Base-by-base conservation (phyloP, 352 stramenopile species). In the Globisporangium cystogenes region DNA sequence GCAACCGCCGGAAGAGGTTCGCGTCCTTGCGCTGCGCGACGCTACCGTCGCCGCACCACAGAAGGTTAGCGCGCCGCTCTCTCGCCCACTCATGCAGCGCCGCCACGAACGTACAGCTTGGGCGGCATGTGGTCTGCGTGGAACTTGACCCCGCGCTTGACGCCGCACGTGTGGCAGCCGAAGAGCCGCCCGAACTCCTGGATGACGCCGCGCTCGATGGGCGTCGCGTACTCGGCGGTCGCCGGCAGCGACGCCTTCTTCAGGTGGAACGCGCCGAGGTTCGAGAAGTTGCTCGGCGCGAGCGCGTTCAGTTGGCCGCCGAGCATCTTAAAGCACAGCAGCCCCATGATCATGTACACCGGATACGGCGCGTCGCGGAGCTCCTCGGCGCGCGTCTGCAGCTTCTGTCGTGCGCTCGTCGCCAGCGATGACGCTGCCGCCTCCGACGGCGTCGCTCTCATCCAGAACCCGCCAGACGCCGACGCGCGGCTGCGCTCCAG, bases 71-170 rank as follows among this genome's bases (percentile, higher is more conserved):
- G 23, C 15, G 47, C 51, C 54, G 31, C 4, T 48, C 37, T 42
- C 37, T 21, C 6, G 4, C 21, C 37, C 12, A 12, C 12, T 5
- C 14, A 16, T 5, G 4, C 43, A 45, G 4, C 42, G 36, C 53
- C 41, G 56, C 4, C 35, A 18, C 7, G 1, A 15, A 70, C 76
- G 11, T 70, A 93, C 84, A 84, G 54, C 62, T 86, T 91, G n/a
- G 82, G 84, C 1, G 84, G 84, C 80, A 90, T 88, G 66, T 95
- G 84, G 51, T 95, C 84, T 43, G 77, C 84, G 42, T 92, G 80
- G 47, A 86, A 95, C 48, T 76, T 75, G 50, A 83, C 68, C 7
- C 69, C 75, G 8, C 55, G 65, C 58, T 85, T 86, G 10, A 82
- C 57, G 21, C 84, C 84, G 49, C 84, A 95, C 21, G 84, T 95